phyloP scores from a whole-genome alignment of 257 asterid species.

The Datura wrightii region DNA sequence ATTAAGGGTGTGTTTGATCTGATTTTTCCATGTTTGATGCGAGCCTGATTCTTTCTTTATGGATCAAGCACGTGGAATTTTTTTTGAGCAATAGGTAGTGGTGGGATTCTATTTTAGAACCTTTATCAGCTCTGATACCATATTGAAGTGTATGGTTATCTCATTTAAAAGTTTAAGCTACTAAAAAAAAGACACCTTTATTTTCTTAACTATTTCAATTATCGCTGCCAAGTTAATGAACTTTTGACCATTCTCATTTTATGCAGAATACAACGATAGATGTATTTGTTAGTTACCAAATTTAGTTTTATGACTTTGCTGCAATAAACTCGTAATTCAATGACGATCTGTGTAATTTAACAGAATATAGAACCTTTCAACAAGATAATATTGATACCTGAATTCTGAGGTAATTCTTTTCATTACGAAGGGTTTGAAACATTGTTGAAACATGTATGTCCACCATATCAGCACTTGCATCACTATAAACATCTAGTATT shows the following conservation, averaged over 20 bases:
- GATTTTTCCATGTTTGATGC: too few relatives aligned
- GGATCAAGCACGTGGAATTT: neutral
- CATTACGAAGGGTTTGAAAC: constrained; percentile 50
- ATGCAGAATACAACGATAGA: neutral
- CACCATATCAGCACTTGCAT: constrained; percentile 62
- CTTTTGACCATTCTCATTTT: neutral
- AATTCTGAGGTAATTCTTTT: constrained; percentile 60
- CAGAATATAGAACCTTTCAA: too few relatives aligned
- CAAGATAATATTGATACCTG: constrained; percentile 42
- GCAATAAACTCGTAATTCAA: neutral
- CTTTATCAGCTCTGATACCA: neutral
- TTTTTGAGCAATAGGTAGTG: neutral
- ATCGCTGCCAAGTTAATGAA: neutral
- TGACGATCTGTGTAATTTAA: too few relatives aligned
- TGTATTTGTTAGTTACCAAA: neutral
- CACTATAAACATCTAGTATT: constrained; percentile 44
- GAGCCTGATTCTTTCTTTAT: neutral
- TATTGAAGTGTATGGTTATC: neutral
- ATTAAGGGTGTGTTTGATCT: neutral
- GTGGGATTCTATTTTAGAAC: neutral
- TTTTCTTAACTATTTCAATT: neutral
- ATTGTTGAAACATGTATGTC: constrained; percentile 67
- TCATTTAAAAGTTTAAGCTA: neutral
- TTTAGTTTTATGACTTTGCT: neutral
- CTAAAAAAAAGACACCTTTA: neutral